Evolutionary conservation across 805 yeast genomes (phyloP).

Genomic region (Pichia cephalocereana): DNA sequence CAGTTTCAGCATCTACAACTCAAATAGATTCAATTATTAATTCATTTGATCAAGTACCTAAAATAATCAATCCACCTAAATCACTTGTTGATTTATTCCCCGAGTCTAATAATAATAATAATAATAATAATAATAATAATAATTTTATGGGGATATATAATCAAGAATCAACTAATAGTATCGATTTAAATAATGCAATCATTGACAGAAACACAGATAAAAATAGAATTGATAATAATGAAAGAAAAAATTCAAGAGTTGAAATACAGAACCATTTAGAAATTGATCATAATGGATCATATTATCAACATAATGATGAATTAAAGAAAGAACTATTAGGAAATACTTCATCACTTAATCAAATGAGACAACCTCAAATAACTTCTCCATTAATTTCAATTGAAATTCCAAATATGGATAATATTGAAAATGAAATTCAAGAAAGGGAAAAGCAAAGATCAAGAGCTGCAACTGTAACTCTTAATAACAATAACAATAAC

Average conservation of each 20-base stretch:
- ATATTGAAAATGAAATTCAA: conserved; percentile 6
- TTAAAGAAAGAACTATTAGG: neutral
- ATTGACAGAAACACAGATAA: neutral
- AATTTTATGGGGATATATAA: too few species aligned
- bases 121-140: neutral
- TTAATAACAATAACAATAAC: neutral
- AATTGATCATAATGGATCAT: neutral
- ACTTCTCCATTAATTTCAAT: conserved; percentile 42
- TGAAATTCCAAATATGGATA: conserved; percentile 63
- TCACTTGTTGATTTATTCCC: conserved; percentile 66
- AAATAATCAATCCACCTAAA: conserved; percentile 53
- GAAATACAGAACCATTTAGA: neutral
- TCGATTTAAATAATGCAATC: too few species aligned
- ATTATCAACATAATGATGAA: neutral
- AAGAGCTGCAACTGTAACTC: conserved; percentile 22
- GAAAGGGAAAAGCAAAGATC: conserved; percentile 18
- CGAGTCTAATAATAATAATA: conserved; percentile 5
- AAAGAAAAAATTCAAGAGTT: too few species aligned
- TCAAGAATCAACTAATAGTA: neutral
- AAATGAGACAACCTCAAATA: neutral
- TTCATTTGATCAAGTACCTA: conserved; percentile 13
- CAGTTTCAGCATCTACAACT: conserved; percentile 9
- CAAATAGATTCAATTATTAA: conserved; percentile 8
- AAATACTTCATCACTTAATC: neutral
- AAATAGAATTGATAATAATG: neutral